Evolutionary conservation across 345 rosid species (phyloP).

Genomic region (Noccaea caerulescens): DNA sequence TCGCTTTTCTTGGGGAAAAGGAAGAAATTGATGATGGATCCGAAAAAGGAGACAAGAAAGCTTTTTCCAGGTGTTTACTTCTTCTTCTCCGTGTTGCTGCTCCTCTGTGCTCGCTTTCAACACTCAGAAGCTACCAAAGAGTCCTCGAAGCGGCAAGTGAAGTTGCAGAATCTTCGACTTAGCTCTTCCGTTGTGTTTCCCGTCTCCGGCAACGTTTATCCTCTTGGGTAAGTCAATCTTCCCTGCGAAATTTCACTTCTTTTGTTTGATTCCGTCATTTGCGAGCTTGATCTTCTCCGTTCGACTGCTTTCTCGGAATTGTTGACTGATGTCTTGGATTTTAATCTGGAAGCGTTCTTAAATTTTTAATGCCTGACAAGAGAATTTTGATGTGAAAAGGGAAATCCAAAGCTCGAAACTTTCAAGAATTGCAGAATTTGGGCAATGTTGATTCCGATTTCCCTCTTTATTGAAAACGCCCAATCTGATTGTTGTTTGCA

Average conservation of each 20-base stretch:
- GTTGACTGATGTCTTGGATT: conserved; percentile 3
- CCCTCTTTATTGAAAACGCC: background rate
- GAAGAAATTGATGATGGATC: conserved; percentile 16
- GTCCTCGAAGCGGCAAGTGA: conserved; percentile 16
- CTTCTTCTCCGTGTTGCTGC: conserved; percentile 9
- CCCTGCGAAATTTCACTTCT: conserved; percentile 1
- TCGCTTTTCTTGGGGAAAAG: conserved; percentile 32
- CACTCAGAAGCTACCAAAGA: conserved; percentile 34
- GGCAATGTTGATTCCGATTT: conserved; percentile 22
- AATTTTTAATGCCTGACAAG: background rate
- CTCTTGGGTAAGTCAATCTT: conserved; percentile 66
- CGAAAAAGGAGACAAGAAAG: conserved; percentile 20
- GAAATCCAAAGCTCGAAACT: background rate
- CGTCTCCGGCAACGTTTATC: conserved; percentile 80
- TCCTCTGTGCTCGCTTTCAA: conserved; percentile 26
- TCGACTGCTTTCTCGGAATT: background rate
- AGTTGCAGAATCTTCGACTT: conserved; percentile 37
- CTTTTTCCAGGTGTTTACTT: conserved; percentile 5
- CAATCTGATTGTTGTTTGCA: conserved; percentile 22
- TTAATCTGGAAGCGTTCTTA: background rate
- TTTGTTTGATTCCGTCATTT: conserved; percentile 12
- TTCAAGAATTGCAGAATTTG: conserved; percentile 7
- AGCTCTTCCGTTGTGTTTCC: conserved; percentile 68
- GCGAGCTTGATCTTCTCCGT: conserved; percentile 4
- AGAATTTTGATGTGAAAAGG: background rate